Evolutionary conservation across 2,329 filamentous ascomycete species (phyloP).

Genomic region (Epichloe hybrida): DNA sequence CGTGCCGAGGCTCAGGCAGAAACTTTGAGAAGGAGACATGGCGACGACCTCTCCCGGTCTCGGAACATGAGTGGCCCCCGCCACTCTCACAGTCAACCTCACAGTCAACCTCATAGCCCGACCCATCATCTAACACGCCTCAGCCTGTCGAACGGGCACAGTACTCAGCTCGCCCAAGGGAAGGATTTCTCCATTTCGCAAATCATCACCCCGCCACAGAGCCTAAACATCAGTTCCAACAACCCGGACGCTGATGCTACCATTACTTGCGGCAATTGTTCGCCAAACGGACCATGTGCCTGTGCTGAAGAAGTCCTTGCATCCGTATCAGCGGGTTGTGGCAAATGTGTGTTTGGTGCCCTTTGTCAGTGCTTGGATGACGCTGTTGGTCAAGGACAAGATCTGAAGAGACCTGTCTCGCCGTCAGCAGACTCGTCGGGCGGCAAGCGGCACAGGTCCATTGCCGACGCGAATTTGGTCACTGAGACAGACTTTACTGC

Average conservation of each 20-base stretch:
- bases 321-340: conserved; percentile 45
- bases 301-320: conserved; percentile 46
- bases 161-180: conserved; percentile 14
- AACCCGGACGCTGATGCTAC: conserved; percentile 16
- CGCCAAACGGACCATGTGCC: conserved; percentile 37
- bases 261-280: conserved; percentile 43
- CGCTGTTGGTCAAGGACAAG: conserved; percentile 26
- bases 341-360: conserved; percentile 47
- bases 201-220: conserved; percentile 41
- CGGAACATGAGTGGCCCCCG: conserved; percentile 13
- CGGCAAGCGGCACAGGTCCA: conserved; percentile 43
- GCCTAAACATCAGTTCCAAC: conserved; percentile 16
- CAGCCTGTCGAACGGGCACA: conserved; percentile 15
- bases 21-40: conserved; percentile 18
- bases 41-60: conserved; percentile 16
- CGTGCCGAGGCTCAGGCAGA: conserved; percentile 28
- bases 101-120: conserved; percentile 9
- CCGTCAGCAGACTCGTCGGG: conserved; percentile 26
- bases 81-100: conserved; percentile 9
- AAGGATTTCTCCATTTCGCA: conserved; percentile 41
- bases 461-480: conserved; percentile 29
- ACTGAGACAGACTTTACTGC: conserved; percentile 65
- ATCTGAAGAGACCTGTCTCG: conserved; percentile 37
- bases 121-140: conserved; percentile 15
- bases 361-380: conserved; percentile 53